These are phyloP conservation scores for Mycena capillaripes DNA, from an alignment of 768 basidiomycete genomes.

Conservation along the genomic window DNA sequence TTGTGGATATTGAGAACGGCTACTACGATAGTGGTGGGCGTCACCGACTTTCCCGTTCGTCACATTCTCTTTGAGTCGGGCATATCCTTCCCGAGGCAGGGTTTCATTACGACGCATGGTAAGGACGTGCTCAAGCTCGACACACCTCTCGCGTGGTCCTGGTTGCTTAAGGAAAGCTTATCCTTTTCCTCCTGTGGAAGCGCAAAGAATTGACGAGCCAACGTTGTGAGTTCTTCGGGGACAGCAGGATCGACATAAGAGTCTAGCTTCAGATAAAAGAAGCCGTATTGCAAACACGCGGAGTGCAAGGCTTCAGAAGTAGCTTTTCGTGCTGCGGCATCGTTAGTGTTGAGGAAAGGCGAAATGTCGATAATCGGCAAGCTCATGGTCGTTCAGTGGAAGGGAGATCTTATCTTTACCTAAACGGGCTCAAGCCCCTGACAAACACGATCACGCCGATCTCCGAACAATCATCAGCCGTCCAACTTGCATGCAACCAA, in stretches of 20 bases:
- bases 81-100: conserved; percentile 71
- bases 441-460: too few species aligned
- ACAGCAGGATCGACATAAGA: conserved; percentile 69
- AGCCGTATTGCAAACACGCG: conserved; percentile 85
- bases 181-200: conserved; percentile 86
- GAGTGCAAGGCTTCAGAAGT: conserved; percentile 73
- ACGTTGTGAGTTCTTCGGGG: conserved; percentile 71
- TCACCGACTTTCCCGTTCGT: conserved; percentile 69
- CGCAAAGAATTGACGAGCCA: conserved; percentile 82
- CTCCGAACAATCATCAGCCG: too few species aligned
- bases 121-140: not conserved
- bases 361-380: conserved; percentile 84
- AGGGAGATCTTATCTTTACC: too few species aligned
- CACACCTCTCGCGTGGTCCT: conserved; percentile 85
- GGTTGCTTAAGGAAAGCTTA: conserved; percentile 71
- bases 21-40: not conserved
- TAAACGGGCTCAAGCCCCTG: too few species aligned
- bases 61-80: conserved; percentile 85
- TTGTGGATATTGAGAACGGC: conserved; percentile 45
- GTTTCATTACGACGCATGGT: not conserved
- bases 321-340: conserved; percentile 56
- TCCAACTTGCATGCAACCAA: too few species aligned
- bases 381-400: conserved; percentile 24
- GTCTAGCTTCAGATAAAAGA: conserved; percentile 89
- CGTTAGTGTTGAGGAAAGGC: conserved; percentile 65